Percentiles rank a stretch among this genome's conserved stretches.
phyloP scores from a whole-genome alignment of 2,329 filamentous ascomycete genomes.

The Incumbomyces delicatus region DNA sequence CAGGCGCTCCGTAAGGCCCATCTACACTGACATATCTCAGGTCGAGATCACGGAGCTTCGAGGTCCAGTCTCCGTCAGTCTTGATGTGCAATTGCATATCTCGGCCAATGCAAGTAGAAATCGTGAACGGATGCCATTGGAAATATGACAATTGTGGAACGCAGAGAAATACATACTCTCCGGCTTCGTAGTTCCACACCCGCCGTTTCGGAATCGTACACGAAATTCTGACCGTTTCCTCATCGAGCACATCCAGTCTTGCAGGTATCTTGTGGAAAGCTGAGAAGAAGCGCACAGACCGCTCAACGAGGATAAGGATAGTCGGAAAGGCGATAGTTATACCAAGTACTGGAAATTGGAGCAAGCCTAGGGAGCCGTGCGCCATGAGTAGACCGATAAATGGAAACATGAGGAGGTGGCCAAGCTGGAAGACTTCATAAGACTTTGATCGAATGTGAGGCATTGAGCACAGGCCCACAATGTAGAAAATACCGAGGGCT shows the following conservation, averaged over 20 bases:
- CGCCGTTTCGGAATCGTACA: conserved; percentile 38
- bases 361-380: conserved; percentile 37
- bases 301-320: conserved; percentile 42
- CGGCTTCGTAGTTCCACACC: conserved; percentile 46
- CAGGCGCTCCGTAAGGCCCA: conserved; percentile 49
- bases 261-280: conserved; percentile 43
- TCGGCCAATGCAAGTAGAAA: conserved; percentile 45
- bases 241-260: conserved; percentile 40
- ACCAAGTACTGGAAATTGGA: conserved; percentile 49
- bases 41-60: conserved; percentile 34
- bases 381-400: conserved; percentile 47
- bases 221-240: conserved; percentile 44
- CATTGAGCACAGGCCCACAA: conserved; percentile 40
- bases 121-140: conserved; percentile 53
- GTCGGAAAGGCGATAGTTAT: conserved; percentile 48
- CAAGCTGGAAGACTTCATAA: conserved; percentile 50
- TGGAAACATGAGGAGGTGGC: conserved; percentile 49
- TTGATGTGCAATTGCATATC: conserved; percentile 50
- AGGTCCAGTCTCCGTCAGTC: conserved; percentile 49
- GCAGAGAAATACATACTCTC: conserved; percentile 49
- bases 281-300: conserved; percentile 35
- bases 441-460: conserved; percentile 42
- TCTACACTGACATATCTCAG: conserved; percentile 45
- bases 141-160: conserved; percentile 44
- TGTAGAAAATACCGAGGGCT: conserved; percentile 41